phyloP scores from a whole-genome alignment of 2,329 filamentous ascomycete species.

The Claviceps quebecensis region DNA sequence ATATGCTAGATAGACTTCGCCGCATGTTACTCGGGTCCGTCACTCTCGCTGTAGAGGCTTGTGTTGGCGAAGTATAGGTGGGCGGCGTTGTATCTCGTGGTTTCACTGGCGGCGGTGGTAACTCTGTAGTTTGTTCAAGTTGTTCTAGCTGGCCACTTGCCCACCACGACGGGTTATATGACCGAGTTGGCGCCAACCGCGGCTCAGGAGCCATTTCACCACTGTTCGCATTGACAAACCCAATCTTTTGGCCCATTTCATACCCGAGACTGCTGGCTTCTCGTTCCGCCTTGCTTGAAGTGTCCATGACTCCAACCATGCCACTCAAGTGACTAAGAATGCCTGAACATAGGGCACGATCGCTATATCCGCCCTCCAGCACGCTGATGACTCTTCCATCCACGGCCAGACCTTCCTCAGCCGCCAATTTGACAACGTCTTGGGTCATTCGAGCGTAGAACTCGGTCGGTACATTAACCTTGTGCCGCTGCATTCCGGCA shows the following conservation, averaged over 20 bases:
- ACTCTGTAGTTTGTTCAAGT: conserved; percentile 46
- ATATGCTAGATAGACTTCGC: conserved; percentile 45
- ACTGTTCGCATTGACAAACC: conserved; percentile 22
- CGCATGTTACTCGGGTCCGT: conserved; percentile 52
- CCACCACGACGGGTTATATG: conserved; percentile 64
- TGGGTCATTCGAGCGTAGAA: conserved; percentile 88
- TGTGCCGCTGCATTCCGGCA: conserved; percentile 85
- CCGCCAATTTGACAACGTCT: conserved; percentile 69
- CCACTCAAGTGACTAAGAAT: conserved; percentile 84
- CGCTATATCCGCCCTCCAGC: conserved; percentile 89
- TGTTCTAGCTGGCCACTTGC: conserved; percentile 48
- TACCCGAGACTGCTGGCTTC: conserved; percentile 32
- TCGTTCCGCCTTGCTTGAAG: conserved; percentile 21
- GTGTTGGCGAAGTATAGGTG: conserved; percentile 77
- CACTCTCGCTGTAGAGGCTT: conserved; percentile 73
- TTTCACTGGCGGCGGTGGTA: conserved; percentile 36
- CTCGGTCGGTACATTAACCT: conserved; percentile 88
- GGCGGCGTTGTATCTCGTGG: conserved; percentile 43
- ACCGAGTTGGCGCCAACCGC: conserved; percentile 18
- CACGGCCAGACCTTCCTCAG: conserved; percentile 62
- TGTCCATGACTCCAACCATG: conserved; percentile 43
- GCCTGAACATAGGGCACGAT: conserved; percentile 76
- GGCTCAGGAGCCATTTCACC: conserved; percentile 9
- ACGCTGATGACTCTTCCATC: conserved; percentile 86
- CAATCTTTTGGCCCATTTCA: conserved; percentile 43